Evolutionary conservation across 805 yeast species (phyloP).

Genomic region (Cyberlindnera galapagoensis): DNA sequence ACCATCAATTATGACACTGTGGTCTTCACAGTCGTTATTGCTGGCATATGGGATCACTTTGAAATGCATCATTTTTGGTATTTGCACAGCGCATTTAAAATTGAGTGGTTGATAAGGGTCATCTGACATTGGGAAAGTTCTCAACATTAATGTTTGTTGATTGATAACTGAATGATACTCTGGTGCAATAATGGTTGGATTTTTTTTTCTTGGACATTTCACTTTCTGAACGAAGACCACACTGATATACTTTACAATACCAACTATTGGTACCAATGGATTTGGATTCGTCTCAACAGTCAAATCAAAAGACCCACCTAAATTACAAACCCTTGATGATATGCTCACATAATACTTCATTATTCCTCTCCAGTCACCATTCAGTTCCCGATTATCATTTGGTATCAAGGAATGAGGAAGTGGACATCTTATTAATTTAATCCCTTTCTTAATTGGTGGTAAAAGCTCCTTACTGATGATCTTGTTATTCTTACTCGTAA

Average conservation of each 20-base stretch:
- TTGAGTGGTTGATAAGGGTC: slow-evolving; percentile 9
- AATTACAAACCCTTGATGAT: slow-evolving; percentile 11
- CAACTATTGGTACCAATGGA: background rate
- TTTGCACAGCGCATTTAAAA: slow-evolving; percentile 4
- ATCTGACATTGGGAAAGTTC: background rate
- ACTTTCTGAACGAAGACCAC: slow-evolving; percentile 12
- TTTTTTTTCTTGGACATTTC: slow-evolving; percentile 7
- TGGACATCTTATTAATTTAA: slow-evolving; percentile 14
- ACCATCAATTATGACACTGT: background rate
- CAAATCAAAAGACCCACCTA: slow-evolving; percentile 10
- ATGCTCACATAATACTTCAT: slow-evolving; percentile 13
- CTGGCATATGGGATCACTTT: slow-evolving; percentile 14
- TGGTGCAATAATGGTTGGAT: background rate
- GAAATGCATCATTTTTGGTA: slow-evolving; percentile 10
- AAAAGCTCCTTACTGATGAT: background rate
- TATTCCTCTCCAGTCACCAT: slow-evolving; percentile 15
- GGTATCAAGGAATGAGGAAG: slow-evolving; percentile 8
- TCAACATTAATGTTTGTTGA: background rate
- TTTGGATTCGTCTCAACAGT: slow-evolving; percentile 8
- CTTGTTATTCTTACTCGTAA: background rate
- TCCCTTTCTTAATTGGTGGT: slow-evolving; percentile 2
- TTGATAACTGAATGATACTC: background rate
- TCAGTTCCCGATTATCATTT: slow-evolving; percentile 8
- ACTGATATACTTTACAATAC: slow-evolving; percentile 10
- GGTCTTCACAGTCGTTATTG: slow-evolving; percentile 4